Evolutionary conservation across 306 rosid genomes (phyloP), one percentile per base, ranked within the genome.

Genomic region (Datisca glomerata): DNA sequence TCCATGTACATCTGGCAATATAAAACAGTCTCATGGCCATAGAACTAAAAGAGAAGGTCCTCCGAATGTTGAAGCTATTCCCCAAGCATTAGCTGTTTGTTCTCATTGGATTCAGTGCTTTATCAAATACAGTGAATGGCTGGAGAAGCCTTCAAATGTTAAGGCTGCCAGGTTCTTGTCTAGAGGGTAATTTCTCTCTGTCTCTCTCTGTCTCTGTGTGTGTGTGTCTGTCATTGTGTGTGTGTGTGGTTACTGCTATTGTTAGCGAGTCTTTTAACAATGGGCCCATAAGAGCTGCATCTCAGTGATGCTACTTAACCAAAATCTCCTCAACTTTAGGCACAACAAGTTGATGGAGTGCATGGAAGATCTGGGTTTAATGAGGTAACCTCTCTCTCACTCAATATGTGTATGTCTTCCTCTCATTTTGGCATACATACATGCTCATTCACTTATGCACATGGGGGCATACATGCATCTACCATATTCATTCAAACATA

Each of bases 21-120:
- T 76, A 48, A 80, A 68, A 56, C 81, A 67, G 70, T 54, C 53
- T 7, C 81, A 75, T 8, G 66, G 59, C 46, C 98, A 80, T 65
- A 67, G 24, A 64, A 78, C 56, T 59, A 57, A 78, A 66, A 51
- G 67, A 57, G 94, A 80, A 49, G 81, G 69, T 55, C 94, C 92
- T 60, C 94, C 92, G 46, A 78, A 73, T 69, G 59, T 79, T 24
- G 92, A 80, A 60, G 86, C 98, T 22, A 49, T 84, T 29, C 55
- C 71, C 45, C 86, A 78, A 63, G 79, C 67, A 46, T 64, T 91
- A 56, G 79, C 64, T 59, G 92, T 80, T 54, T 80, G 96, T 72
- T 79, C 89, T 71, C 77, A 80, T 55, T 91, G 98, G 98, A 84
- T 91, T 55, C 86, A 68, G 60, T 84, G 94, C 67, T 91, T 84